Percentiles rank a stretch among this genome's conserved stretches.
These are phyloP conservation scores for Calonectria pauciramosa DNA, from an alignment of 2,329 filamentous ascomycete genomes.

Conservation along the genomic window DNA sequence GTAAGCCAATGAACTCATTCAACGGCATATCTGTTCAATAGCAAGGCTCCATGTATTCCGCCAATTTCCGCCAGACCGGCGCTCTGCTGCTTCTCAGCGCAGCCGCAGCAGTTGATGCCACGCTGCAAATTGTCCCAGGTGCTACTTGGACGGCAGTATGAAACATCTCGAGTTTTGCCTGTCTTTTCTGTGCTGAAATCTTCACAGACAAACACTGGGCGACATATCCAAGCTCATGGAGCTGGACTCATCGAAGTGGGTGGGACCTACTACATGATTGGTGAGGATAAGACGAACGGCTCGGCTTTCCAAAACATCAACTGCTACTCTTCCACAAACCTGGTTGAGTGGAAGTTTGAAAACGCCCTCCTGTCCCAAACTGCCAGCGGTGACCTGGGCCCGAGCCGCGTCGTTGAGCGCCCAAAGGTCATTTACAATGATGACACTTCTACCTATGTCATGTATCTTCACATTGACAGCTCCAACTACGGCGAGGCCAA, in stretches of 20 bases:
- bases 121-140: slow-evolving; percentile 53
- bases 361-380: slow-evolving; percentile 70
- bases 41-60: background rate
- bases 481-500: slow-evolving; percentile 73
- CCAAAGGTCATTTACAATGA: slow-evolving; percentile 79
- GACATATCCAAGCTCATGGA: slow-evolving; percentile 76
- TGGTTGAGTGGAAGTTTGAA: slow-evolving; percentile 75
- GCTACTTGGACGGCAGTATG: slow-evolving; percentile 62
- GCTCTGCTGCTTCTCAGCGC: background rate
- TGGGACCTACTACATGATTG: slow-evolving; percentile 75
- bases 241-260: slow-evolving; percentile 70
- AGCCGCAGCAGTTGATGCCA: background rate
- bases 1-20: background rate
- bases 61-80: slow-evolving; percentile 3
- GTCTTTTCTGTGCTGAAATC: background rate
- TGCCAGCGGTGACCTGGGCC: slow-evolving; percentile 67
- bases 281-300: slow-evolving; percentile 78
- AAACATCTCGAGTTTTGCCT: background rate
- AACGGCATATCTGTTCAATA: background rate
- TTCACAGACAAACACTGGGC: slow-evolving; percentile 57
- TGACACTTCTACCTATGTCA: slow-evolving; percentile 73
- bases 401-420: slow-evolving; percentile 73
- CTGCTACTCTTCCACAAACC: slow-evolving; percentile 74
- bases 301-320: slow-evolving; percentile 74
- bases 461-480: slow-evolving; percentile 78